Conservation (phyloP, 1,284 basidiomycete genomes). For the Papiliotrema flavescens region DNA sequence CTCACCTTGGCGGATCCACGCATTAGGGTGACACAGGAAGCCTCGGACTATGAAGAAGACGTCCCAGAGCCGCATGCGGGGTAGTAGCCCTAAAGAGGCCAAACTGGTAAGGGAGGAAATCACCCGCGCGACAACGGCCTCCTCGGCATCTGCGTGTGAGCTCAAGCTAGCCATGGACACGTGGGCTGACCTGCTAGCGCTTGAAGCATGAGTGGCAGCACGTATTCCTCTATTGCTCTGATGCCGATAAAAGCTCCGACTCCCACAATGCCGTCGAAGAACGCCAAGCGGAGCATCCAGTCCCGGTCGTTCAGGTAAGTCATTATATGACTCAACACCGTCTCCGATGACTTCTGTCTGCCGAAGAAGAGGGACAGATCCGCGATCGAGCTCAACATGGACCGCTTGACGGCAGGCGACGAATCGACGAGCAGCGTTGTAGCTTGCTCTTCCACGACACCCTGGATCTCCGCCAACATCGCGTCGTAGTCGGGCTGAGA, state of each 20-base stretch:
- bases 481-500: slow-evolving; percentile 75
- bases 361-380: slow-evolving; percentile 91
- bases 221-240: slow-evolving; percentile 67
- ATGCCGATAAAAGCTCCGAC: slow-evolving; percentile 90
- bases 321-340: slow-evolving; percentile 94
- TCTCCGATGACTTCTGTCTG: slow-evolving; percentile 86
- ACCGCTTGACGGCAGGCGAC: slow-evolving; percentile 55
- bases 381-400: slow-evolving; percentile 68
- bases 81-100: slow-evolving; percentile 79
- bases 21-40: slow-evolving; percentile 91
- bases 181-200: slow-evolving; percentile 70
- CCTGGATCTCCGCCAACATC: slow-evolving; percentile 78
- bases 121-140: slow-evolving; percentile 85
- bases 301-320: slow-evolving; percentile 96
- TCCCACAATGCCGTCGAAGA: slow-evolving; percentile 93
- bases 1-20: slow-evolving; percentile 90
- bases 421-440: slow-evolving; percentile 61
- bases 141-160: slow-evolving; percentile 72
- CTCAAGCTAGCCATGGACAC: background rate
- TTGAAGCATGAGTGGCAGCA: slow-evolving; percentile 90
- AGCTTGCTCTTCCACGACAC: slow-evolving; percentile 81
- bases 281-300: slow-evolving; percentile 84
- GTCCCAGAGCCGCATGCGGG: slow-evolving; percentile 91
- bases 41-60: slow-evolving; percentile 79
- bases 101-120: slow-evolving; percentile 78